Conservation (phyloP, 805 yeast genomes). For the Torulaspora microellipsoides region DNA sequence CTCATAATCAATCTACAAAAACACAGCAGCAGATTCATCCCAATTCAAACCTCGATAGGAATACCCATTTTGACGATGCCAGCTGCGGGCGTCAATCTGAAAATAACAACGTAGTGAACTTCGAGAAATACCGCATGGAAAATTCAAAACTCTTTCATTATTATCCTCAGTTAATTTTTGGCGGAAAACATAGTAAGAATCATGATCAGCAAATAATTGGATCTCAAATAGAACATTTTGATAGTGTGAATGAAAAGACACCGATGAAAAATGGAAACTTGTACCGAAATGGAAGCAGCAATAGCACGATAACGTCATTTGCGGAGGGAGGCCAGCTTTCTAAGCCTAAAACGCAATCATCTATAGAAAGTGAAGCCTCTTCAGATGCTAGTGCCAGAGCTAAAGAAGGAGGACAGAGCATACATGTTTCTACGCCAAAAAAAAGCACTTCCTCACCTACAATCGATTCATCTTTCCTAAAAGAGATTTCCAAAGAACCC, state of each 20-base stretch:
- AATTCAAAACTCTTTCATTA: constrained; percentile 5
- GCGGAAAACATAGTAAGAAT: not conserved
- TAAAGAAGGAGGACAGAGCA: constrained; percentile 1
- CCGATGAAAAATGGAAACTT: constrained; percentile 2
- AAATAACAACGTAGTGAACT: constrained; percentile 9
- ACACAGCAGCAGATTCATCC: not conserved
- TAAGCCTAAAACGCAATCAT: constrained; percentile 23
- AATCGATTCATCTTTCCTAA: constrained; percentile 4
- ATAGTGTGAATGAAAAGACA: not conserved
- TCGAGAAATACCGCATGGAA: constrained; percentile 18
- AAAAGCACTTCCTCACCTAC: constrained; percentile 6
- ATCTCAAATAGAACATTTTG: constrained; percentile 1
- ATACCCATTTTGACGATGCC: too few species aligned
- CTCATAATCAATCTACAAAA: not conserved
- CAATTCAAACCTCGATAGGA: not conserved
- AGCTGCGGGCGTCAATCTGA: not conserved
- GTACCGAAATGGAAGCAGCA: constrained; percentile 12
- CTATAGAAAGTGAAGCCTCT: constrained; percentile 19
- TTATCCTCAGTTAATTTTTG: constrained; percentile 2
- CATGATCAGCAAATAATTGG: not conserved
- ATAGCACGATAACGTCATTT: constrained; percentile 15
- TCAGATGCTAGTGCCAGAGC: not conserved
- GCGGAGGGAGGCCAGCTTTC: constrained; percentile 12
- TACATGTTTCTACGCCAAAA: constrained; percentile 1
- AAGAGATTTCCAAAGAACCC: constrained; percentile 11